These are phyloP conservation scores for Syzygium malaccense DNA, from an alignment of 441 rosid genomes.

Conservation along the genomic window DNA sequence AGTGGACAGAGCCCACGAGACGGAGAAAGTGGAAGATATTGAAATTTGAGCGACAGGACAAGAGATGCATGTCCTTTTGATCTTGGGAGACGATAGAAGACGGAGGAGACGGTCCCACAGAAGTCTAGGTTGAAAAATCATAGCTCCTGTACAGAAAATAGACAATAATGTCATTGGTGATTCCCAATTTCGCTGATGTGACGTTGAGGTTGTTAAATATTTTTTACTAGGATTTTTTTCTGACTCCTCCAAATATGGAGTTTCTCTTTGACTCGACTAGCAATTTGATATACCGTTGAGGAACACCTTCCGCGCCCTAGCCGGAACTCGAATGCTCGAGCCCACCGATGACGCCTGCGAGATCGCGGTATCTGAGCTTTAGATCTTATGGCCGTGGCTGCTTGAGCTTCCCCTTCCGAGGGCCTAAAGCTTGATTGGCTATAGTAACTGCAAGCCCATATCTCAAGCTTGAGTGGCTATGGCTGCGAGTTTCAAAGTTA, in stretches of 20 bases:
- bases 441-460: background rate
- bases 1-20: background rate
- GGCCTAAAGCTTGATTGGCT: background rate
- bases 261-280: background rate
- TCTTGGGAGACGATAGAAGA: background rate
- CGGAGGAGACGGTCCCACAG: background rate
- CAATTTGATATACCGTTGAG: background rate
- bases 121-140: background rate
- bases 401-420: background rate
- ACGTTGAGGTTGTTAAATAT: background rate
- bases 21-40: background rate
- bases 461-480: background rate
- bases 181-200: background rate
- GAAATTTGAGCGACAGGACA: background rate
- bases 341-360: background rate
- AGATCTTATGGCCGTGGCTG: background rate
- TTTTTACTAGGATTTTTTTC: background rate
- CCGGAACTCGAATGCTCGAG: background rate
- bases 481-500: no score
- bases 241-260: background rate
- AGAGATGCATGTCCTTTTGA: background rate
- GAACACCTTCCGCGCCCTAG: background rate
- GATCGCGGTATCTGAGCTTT: background rate
- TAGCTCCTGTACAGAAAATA: background rate
- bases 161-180: background rate